A percentile compares a stretch with the other conserved stretches of the same genome.
Evolutionary conservation across 2,329 filamentous ascomycete genomes (phyloP).

Genomic region (Nemania sp.): DNA sequence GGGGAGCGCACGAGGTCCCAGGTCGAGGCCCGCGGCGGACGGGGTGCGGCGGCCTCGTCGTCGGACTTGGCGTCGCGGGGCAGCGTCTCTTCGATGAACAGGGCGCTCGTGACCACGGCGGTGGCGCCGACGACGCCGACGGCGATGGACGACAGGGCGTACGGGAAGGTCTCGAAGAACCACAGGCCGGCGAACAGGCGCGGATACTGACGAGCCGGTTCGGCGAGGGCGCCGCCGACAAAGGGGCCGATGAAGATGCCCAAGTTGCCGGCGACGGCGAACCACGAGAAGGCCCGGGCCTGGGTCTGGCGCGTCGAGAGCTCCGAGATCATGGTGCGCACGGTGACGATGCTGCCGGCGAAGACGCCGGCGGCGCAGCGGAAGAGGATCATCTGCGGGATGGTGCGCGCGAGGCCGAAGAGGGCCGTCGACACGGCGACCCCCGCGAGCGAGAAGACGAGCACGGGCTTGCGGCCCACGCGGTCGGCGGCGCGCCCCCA

Average conservation of each 20-base stretch:
- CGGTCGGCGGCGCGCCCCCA: conserved; percentile 73
- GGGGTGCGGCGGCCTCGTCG: conserved; percentile 11
- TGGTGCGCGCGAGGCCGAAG: conserved; percentile 68
- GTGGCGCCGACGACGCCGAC: conserved; percentile 58
- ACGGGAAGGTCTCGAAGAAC: conserved; percentile 69
- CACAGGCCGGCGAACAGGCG: conserved; percentile 55
- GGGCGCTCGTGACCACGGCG: conserved; percentile 53
- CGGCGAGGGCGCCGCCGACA: conserved; percentile 69
- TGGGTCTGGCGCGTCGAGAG: conserved; percentile 71
- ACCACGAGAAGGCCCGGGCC: conserved; percentile 74
- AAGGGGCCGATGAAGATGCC: conserved; percentile 75
- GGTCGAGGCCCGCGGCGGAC: conserved; percentile 46
- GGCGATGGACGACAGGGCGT: conserved; percentile 66
- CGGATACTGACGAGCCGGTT: conserved; percentile 68
- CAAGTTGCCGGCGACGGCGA: conserved; percentile 74
- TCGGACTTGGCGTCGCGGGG: conserved; percentile 24
- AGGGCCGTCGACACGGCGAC: conserved; percentile 63
- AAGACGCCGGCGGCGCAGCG: conserved; percentile 75
- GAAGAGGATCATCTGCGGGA: conserved; percentile 77
- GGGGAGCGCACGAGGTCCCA: conserved; percentile 63
- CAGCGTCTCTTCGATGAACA: conserved; percentile 69
- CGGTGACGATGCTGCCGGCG: conserved; percentile 72
- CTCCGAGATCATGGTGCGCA: conserved; percentile 78
- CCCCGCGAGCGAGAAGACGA: conserved; percentile 69
- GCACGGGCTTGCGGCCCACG: conserved; percentile 72